Evolutionary conservation across 331 rosid genomes (phyloP), one percentile per base, ranked within the genome.

Genomic region (Pyrus hybrid): DNA sequence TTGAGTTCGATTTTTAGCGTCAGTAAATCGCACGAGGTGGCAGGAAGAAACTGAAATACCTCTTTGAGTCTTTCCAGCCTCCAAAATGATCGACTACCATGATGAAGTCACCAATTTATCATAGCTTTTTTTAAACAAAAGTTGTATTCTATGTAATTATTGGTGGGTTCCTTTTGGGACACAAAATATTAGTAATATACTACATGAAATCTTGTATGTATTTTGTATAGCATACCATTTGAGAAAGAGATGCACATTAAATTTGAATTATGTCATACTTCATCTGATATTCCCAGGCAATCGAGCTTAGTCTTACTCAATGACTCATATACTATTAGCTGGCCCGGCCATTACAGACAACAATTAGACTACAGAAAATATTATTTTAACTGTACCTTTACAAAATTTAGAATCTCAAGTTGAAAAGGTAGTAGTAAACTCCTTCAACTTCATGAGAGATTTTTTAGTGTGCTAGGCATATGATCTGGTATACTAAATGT

Each of bases 231-330:
- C 9, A 49, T 16, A 49, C n/a, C n/a, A 16, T 49, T 49, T 5
- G 72, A 29, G 35, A 51, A 49, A 64, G 23, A 30, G 65, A 61
- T 25, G 58, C 69, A 47, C 20, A 18, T 41, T 61, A n/a, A 41
- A 62, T 61, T 26, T 25, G 61, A 73, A 61, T 61, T 43, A 7
- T 25, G 45, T 61, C 41, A 29, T 23, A 37, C 45, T 10, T 60
- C 58, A 72, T 72, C 61, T 73, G 77, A 73, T 58, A 43, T 74
- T 74, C 47, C 77, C 13, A 73, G 69, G 77, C 56, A 61, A 37
- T 26, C 43, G 17, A 14, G 45, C 20, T 1, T 49, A 49, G 9
- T 49, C 9, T 2, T 49, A 17, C 8, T 49, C 56, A 49, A 49
- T 49, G 56, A 17, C 57, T 51, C 21, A 2, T 51, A 6, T 51